Base-by-base conservation (phyloP, 1,139 yeast species). In the Kodamaea plutei region DNA sequence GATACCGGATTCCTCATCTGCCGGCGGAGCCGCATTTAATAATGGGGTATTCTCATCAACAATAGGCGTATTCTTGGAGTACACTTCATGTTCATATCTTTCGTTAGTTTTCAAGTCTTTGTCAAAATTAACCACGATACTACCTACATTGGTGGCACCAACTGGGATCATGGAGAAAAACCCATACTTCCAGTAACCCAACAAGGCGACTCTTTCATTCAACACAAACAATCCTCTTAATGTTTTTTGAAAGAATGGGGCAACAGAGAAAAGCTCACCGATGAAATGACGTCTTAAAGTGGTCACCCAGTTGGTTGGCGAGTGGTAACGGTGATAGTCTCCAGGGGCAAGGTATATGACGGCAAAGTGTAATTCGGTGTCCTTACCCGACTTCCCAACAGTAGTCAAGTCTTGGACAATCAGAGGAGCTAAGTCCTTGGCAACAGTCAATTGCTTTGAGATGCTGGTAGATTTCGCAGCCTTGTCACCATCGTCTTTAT, bases 131-230 rank as follows among this genome's bases (percentile, higher is more conserved):
- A 93, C 75, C 36, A 84, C 79, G 44, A 93, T 91, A 48, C 95
- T 83, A 12, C 99, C 99, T 23, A 93, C 99, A 56, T 93, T 93
- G 5, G 98, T 93, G 17, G 99, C 99, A 15, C 99, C 99, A 8
- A 93, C 98, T 0, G 98, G 97, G 2, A 95, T 89, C 99, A 93
- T 93, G 40, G 95, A 83, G 63, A 91, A 91, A 53, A 93, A 93
- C 0, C 99, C 99, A 56, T 91, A 75, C 52, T 84, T 84, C 97
- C 98, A 93, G 49, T 85, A 80, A 2, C 99, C 99, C 38, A 93
- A 71, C 30, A 93, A 65, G 0, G 97, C 95, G 6, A 93, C 98
- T 47, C 99, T 74, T 61, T 93, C 99, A 55, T 93, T 93, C 46
- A 93, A 66, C 6, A 89, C 88, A 54, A 93, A 91, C 41, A 93